These are phyloP conservation scores for Leishmania guyanensis DNA, from an alignment of 208 protist genomes.

Conservation along the genomic window DNA sequence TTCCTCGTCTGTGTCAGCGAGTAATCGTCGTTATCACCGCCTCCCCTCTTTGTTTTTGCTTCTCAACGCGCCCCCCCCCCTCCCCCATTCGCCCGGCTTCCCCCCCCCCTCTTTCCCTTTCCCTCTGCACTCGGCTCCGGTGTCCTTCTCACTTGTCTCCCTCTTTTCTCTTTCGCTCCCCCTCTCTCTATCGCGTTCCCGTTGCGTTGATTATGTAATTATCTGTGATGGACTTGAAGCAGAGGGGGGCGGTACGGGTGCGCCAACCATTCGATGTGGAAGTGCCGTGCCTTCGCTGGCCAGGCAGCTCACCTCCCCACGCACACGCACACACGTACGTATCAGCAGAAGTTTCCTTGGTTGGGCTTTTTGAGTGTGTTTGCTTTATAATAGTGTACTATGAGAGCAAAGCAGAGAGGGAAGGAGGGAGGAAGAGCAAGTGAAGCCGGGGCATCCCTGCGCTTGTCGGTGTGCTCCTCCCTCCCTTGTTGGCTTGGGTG, in stretches of 20 bases:
- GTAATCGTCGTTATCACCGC: not conserved
- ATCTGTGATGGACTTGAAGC: not conserved
- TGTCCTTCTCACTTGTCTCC: not conserved
- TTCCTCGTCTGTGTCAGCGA: not conserved
- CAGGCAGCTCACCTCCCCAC: not conserved
- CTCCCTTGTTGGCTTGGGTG: too few species aligned
- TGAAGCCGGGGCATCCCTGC: too few species aligned
- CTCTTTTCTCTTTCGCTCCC: too few species aligned
- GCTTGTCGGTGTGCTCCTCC: too few species aligned
- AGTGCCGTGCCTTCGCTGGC: not conserved
- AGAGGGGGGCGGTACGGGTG: not conserved
- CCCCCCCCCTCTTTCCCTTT: not conserved
- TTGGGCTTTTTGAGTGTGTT: not conserved
- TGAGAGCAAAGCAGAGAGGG: too few species aligned
- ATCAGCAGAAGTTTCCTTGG: not conserved
- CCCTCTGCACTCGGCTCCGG: not conserved
- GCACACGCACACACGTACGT: constrained; percentile 4
- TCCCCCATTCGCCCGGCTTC: too few species aligned
- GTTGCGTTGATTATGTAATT: not conserved
- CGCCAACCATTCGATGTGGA: not conserved
- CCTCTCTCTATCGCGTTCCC: not conserved
- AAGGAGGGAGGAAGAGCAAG: too few species aligned
- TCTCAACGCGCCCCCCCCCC: not conserved
- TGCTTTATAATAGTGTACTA: not conserved
- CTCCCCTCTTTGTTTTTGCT: not conserved